Base-by-base conservation (phyloP, 2,329 filamentous ascomycete genomes). In the Beauveria asiatica region DNA sequence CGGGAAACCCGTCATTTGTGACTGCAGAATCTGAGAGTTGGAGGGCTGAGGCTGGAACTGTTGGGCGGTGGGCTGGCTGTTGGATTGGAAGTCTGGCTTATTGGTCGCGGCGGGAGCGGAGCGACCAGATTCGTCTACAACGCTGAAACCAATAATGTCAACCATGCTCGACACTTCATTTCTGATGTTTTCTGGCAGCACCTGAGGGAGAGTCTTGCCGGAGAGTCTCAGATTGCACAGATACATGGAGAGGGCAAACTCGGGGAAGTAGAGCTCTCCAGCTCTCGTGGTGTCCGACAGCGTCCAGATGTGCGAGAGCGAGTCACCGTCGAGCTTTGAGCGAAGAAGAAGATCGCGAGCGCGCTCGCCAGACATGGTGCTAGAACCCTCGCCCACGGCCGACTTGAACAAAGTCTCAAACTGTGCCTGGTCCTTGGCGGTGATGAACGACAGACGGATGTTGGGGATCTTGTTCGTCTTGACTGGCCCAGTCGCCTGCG, bases 81-180 rank as follows among this genome's bases (percentile, higher is more conserved):
- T 79, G 61, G 77, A 75, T 62, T 80, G 77, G 69, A 93, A 91
- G 67, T 85, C 87, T 1, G 90, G 87, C 17, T 84, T 84, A 72
- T 90, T 92, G 62, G 78, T 83, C 58, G 79, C 79, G 3, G 74
- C 67, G 30, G 78, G 75, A n/a, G 81, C 73, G 21, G 81, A 75
- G 45, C 76, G 66, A 16, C 70, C 78, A 44, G 77, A 78, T 30
- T 93, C 88, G 65, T 99, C 94, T 0, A 84, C 85, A 25, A 97
- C 83, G 66, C 88, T 91, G 72, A 99, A 99, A 62, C 92, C 96
- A 70, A 99, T 99, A 60, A 99, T 99, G 70, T 99, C 94, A 45
- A 99, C 94, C 92, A 99, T 97, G 75, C 94, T 96, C 3, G 93
- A 97, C 19, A 99, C 94, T 73, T 99, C 94, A 68, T 99, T 99